Evolutionary conservation across 1,284 basidiomycete species (phyloP).

Genomic region (Mrakiaceae sp.): DNA sequence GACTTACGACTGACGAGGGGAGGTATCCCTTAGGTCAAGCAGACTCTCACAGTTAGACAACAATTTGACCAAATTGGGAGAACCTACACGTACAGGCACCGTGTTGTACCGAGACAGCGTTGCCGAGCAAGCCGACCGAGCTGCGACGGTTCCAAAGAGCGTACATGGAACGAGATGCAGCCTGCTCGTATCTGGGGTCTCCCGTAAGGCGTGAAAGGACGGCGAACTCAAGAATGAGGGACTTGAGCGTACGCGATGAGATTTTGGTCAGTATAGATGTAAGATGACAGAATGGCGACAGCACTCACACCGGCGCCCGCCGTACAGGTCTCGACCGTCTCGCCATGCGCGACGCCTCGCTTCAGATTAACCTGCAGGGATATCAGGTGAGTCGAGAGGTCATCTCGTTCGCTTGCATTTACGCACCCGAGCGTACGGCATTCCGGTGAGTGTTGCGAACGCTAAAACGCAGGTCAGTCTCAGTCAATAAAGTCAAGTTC

Average conservation of each 20-base stretch:
- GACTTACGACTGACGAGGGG: constrained; percentile 24
- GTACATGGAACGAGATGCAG: constrained; percentile 72
- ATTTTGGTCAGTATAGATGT: background rate
- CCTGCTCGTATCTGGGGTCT: constrained; percentile 73
- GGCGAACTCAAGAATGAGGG: constrained; percentile 83
- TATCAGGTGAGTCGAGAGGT: background rate
- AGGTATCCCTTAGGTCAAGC: constrained; percentile 71
- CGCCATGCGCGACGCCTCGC: constrained; percentile 53
- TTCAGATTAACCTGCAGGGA: constrained; percentile 55
- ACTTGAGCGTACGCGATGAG: background rate
- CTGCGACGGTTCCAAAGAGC: constrained; percentile 82
- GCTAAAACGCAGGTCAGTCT: constrained; percentile 35
- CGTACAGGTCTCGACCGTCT: constrained; percentile 72
- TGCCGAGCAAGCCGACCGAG: constrained; percentile 69
- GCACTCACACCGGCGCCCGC: constrained; percentile 65
- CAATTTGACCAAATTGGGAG: no score
- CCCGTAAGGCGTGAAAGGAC: constrained; percentile 77
- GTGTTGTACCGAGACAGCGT: constrained; percentile 49
- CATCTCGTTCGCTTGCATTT: no score
- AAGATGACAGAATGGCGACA: background rate
- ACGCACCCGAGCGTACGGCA: constrained; percentile 73
- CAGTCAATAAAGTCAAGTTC: no score
- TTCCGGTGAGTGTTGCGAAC: constrained; percentile 73
- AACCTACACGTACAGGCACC: no score
- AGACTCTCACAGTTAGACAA: constrained; percentile 25